Evolutionary conservation across 2,329 filamentous ascomycete species (phyloP), one percentile per base, ranked within the genome.

Genomic region (Penicillium freii): DNA sequence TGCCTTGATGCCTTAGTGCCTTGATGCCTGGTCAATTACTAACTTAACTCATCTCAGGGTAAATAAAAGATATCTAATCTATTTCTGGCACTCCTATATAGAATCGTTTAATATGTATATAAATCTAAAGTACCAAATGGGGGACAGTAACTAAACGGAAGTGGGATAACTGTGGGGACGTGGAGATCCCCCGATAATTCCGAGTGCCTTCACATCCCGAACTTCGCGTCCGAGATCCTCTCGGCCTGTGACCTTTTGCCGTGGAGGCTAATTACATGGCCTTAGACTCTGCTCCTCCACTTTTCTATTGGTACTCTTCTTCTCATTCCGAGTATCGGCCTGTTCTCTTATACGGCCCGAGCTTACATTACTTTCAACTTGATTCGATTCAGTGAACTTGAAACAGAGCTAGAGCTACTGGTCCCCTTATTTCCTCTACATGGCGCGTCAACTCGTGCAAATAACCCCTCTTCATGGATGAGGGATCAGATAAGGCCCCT

Each of bases 401-500:
- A 44, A 9, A 21, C 4, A 27, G 27, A 31, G 19, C 17, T 19
- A 19, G 27, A 31, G 27, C 17, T 17, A 8, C 33, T 27, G 11
- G 23, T 36, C 23, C 8, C 17, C 11, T 45, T 33, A 5, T 34
- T 34, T 2, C 5, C 27, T 40, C 48, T 65, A 58, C 57, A 69
- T 72, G 71, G 61, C 67, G 67, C 69, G 66, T 54, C 31, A 40
- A 52, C 47, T 47, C 59, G 54, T 42, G 43, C 31, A 59, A 65
- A 60, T 48, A 66, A 57, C 66, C 49, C 67, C 62, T 67, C 68
- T 60, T 69, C 65, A 77, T 76, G 69, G 71, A 74, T 57, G 73
- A 77, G 66, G 73, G 71, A 62, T 67, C 70, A 25, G 71, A 74
- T 62, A 74, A 71, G 67, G 69, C 65, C 62, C 66, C 71, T 68